Percentiles rank a stretch among this genome's conserved stretches.
Evolutionary conservation across 257 asterid species (phyloP).

Genomic region (Solanum tacnaense): DNA sequence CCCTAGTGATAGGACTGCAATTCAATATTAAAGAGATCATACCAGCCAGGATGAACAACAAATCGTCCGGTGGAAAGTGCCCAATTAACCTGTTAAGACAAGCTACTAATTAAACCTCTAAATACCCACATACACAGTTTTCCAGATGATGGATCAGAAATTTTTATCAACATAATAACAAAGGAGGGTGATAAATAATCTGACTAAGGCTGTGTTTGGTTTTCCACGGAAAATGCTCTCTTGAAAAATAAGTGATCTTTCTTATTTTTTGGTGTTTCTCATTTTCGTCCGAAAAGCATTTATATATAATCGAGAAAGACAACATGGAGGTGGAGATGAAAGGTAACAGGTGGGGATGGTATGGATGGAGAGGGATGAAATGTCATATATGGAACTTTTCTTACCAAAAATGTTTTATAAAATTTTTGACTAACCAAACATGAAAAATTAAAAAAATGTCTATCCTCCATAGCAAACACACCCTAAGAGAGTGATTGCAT

Average conservation of each 20-base stretch:
- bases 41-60: slow-evolving; percentile 99
- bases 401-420: neutral
- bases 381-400: neutral
- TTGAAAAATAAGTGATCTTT: neutral
- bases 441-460: neutral
- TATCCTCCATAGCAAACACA: neutral
- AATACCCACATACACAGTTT: neutral
- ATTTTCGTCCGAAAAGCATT: neutral
- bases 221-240: neutral
- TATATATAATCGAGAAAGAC: neutral
- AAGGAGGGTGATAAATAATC: neutral
- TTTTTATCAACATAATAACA: neutral
- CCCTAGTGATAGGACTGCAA: neutral
- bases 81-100: slow-evolving; percentile 69
- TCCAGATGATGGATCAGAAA: neutral
- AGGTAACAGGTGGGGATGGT: neutral
- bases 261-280: neutral
- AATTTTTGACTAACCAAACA: neutral
- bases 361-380: neutral
- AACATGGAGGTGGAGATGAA: neutral
- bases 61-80: slow-evolving; percentile 64
- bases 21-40: slow-evolving; percentile 11
- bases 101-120: neutral
- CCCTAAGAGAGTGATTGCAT: neutral
- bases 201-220: neutral